Base-by-base conservation (phyloP, 2,329 filamentous ascomycete genomes). In the Talaromyces piceae region DNA sequence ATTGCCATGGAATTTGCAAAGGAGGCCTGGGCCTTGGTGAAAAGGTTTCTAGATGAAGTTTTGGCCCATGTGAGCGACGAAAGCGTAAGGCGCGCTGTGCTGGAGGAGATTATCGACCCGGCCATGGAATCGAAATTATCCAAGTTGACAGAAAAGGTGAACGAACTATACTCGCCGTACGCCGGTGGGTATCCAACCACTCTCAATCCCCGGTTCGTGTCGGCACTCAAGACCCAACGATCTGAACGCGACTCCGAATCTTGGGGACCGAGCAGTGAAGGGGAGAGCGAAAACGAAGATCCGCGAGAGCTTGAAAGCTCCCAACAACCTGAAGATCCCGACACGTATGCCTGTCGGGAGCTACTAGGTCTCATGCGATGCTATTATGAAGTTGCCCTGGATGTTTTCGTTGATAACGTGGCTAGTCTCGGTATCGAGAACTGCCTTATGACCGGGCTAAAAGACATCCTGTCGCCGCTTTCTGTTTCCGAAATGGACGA, bases 161-260 rank as follows among this genome's bases (percentile, higher is more conserved):
- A 52, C 0, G 71, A 77, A 47, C 58, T 84, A 2, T 60, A 83
- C 0, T 58, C 63, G 9, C 74, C 66, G 5, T 70, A 77, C 62
- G 74, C 57, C 41, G 49, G 33, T 25, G 58, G 65, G 0, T 64
- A 67, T 51, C 61, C 65, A 0, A 61, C 67, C 16, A 70, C 68
- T 1, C 69, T 66, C 52, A 70, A 70, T 49, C 62, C 62, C 23
- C 63, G 62, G 39, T 63, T 65, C 28, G 63, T 57, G 3, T 54
- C 62, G 16, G 62, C 51, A 28, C 47, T 67, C 5, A 59, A 66
- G 49, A 57, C 57, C 5, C 16, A 31, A n/a, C 18, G 45, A 26
- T 43, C 39, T 43, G 1, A 9, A 43, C 11, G n/a, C 11, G 23
- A 23, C 20, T 25, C 23, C 20, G 39, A 25, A 43, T 43, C 39